These are phyloP conservation scores for Lolium perenne DNA, from an alignment of 176 grass and related monocot genomes.

Conservation along the genomic window DNA sequence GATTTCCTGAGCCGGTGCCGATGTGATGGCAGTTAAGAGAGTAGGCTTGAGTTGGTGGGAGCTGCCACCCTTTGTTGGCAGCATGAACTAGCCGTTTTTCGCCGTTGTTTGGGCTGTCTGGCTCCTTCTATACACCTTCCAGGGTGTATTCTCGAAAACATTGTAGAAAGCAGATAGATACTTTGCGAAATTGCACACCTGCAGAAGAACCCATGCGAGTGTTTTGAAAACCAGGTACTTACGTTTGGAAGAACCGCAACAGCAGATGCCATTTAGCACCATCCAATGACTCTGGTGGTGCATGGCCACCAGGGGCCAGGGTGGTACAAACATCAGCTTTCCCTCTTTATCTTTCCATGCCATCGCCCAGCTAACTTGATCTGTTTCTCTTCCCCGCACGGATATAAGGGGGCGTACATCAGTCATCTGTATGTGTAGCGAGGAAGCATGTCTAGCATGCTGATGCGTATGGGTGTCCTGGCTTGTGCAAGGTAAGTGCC, in stretches of 20 bases:
- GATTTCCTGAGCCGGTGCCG: no score
- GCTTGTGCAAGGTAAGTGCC: not conserved
- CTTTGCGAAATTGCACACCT: not conserved
- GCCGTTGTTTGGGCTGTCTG: no score
- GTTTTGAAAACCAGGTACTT: not conserved
- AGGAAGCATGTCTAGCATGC: not conserved
- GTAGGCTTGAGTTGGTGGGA: no score
- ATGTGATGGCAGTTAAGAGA: no score
- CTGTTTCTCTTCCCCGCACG: not conserved
- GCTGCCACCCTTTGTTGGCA: no score
- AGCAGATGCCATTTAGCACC: not conserved
- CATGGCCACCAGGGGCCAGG: not conserved
- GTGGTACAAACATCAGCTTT: not conserved
- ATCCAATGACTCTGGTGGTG: not conserved
- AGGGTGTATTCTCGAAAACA: no score
- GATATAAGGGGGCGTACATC: not conserved
- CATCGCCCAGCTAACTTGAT: not conserved
- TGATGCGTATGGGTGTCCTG: not conserved
- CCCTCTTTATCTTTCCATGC: not conserved
- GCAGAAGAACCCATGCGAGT: not conserved
- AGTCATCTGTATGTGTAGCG: not conserved
- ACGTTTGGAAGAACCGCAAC: not conserved
- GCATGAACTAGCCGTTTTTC: no score
- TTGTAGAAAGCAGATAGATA: not conserved
- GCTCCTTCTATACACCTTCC: no score